Evolutionary conservation across 2,329 filamentous ascomycete species (phyloP).

Genomic region (Stagonosporopsis chrysanthemi): DNA sequence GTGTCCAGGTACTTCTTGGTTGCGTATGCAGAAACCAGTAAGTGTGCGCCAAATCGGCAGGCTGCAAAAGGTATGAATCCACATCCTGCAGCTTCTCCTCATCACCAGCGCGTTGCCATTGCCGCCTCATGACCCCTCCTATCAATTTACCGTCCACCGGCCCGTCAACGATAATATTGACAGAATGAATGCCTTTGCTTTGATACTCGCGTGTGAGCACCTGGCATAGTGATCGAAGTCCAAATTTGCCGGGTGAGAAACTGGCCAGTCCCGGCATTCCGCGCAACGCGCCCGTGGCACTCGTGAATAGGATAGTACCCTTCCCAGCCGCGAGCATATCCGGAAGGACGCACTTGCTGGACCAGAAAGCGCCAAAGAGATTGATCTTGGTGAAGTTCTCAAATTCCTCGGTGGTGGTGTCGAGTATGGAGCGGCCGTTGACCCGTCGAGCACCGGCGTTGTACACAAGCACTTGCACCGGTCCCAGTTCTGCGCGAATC

Average conservation of each 20-base stretch:
- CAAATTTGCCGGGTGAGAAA: conserved; percentile 32
- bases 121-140: not conserved
- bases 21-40: conserved; percentile 34
- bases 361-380: conserved; percentile 31
- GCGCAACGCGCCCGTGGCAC: conserved; percentile 27
- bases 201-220: conserved; percentile 18
- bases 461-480: conserved; percentile 29
- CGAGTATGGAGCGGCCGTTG: conserved; percentile 28
- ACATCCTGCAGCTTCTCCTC: conserved; percentile 6
- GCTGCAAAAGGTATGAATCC: conserved; percentile 17
- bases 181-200: conserved; percentile 8
- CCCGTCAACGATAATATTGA: not conserved
- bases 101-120: not conserved
- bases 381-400: conserved; percentile 35
- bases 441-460: conserved; percentile 31
- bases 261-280: conserved; percentile 26
- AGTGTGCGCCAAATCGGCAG: conserved; percentile 22
- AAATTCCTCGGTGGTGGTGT: conserved; percentile 28
- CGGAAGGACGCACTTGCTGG: conserved; percentile 27
- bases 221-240: conserved; percentile 21
- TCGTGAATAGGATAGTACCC: conserved; percentile 30
- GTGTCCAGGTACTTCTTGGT: conserved; percentile 33
- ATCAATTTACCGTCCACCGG: conserved; percentile 2
- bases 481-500: conserved; percentile 24
- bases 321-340: conserved; percentile 27